A percentile compares a stretch with the other conserved stretches of the same genome.
phyloP scores from a whole-genome alignment of 805 yeast genomes.

The Candida pseudoglaebosa region DNA sequence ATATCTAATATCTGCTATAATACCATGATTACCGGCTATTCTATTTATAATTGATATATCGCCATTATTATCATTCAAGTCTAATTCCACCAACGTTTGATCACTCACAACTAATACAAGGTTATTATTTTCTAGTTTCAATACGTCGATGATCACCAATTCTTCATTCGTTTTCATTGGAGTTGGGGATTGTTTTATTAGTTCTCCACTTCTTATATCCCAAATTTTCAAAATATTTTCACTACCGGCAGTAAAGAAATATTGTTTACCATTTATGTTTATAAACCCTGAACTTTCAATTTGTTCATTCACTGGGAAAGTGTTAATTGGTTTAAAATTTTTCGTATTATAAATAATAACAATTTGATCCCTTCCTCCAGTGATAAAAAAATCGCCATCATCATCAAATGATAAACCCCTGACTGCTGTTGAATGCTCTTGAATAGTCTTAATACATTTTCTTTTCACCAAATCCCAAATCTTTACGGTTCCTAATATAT shows the following conservation, averaged over 20 bases:
- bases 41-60: slow-evolving; percentile 45
- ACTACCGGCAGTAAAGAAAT: slow-evolving; percentile 75
- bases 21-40: slow-evolving; percentile 93
- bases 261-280: slow-evolving; percentile 21
- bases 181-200: slow-evolving; percentile 41
- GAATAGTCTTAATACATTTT: slow-evolving; percentile 56
- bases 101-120: slow-evolving; percentile 68
- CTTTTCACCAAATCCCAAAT: slow-evolving; percentile 71
- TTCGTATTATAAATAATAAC: slow-evolving; percentile 55
- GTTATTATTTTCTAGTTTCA: slow-evolving; percentile 27
- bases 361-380: slow-evolving; percentile 89
- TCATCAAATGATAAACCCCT: slow-evolving; percentile 70
- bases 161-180: slow-evolving; percentile 69
- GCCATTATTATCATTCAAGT: slow-evolving; percentile 14
- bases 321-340: slow-evolving; percentile 53
- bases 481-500: slow-evolving; percentile 53
- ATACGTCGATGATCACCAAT: slow-evolving; percentile 60
- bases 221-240: slow-evolving; percentile 66
- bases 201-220: slow-evolving; percentile 47
- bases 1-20: slow-evolving; percentile 82
- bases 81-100: slow-evolving; percentile 66
- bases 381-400: slow-evolving; percentile 54
- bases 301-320: slow-evolving; percentile 70
- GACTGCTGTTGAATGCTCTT: slow-evolving; percentile 80
- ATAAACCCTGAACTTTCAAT: slow-evolving; percentile 67